These are phyloP conservation scores for Yarrowia sp. DNA, from an alignment of 805 yeast genomes.

Conservation along the genomic window DNA sequence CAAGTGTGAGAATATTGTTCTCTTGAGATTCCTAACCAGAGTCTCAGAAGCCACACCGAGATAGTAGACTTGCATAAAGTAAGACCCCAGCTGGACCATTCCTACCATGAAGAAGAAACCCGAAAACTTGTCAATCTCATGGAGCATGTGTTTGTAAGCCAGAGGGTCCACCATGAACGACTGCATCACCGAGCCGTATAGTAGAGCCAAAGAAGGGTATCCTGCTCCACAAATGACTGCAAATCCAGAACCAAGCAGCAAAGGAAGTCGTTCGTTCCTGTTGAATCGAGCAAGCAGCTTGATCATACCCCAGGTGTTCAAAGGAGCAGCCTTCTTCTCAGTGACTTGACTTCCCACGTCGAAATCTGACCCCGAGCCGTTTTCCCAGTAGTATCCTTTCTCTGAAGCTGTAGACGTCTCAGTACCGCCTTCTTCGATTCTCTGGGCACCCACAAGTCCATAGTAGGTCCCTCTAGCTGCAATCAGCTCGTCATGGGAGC, in stretches of 20 bases:
- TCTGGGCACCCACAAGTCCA: conserved; percentile 51
- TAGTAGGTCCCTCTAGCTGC: conserved; percentile 46
- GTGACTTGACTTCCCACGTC: neutral
- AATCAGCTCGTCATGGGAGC: conserved; percentile 52
- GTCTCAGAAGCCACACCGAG: conserved; percentile 47
- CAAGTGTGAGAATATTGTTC: conserved; percentile 48
- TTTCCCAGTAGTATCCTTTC: conserved; percentile 9
- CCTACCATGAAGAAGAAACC: conserved; percentile 52
- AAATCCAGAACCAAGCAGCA: conserved; percentile 45
- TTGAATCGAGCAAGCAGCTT: conserved; percentile 45
- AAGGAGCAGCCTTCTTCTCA: neutral
- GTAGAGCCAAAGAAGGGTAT: conserved; percentile 50
- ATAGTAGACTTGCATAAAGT: conserved; percentile 43
- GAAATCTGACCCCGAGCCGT: neutral
- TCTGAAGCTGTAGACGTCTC: neutral
- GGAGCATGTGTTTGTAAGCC: conserved; percentile 49
- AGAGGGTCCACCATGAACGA: conserved; percentile 49
- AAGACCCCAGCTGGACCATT: conserved; percentile 45
- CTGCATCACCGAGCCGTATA: conserved; percentile 51
- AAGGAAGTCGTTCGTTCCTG: conserved; percentile 43
- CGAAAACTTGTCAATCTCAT: conserved; percentile 48
- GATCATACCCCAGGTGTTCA: conserved; percentile 38
- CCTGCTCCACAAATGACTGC: conserved; percentile 51
- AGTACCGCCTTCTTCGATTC: conserved; percentile 38
- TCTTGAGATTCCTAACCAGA: conserved; percentile 50